phyloP scores from a whole-genome alignment of 2,329 filamentous ascomycete genomes.

The Clonostachys solani region DNA sequence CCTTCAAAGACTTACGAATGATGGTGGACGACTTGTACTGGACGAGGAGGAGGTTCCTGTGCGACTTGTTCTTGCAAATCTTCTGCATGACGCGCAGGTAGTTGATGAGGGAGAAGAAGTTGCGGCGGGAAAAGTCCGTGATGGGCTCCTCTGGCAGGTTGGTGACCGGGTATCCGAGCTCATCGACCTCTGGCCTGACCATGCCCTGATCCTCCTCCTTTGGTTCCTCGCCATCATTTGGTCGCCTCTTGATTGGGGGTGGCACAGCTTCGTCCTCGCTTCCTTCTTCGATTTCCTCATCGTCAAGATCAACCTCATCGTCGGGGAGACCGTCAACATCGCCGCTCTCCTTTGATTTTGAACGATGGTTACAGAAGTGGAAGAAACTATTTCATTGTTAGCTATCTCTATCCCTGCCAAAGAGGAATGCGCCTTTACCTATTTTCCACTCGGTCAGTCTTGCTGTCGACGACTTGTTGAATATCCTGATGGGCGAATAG shows the following conservation, averaged over 20 bases:
- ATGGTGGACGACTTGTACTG: slow-evolving; percentile 95
- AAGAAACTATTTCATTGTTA: slow-evolving; percentile 66
- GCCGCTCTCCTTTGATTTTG: slow-evolving; percentile 33
- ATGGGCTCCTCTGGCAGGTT: slow-evolving; percentile 72
- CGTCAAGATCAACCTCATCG: slow-evolving; percentile 23
- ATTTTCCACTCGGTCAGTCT: slow-evolving; percentile 75
- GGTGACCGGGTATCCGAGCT: slow-evolving; percentile 76
- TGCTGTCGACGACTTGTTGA: slow-evolving; percentile 82
- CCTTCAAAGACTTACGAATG: slow-evolving; percentile 84
- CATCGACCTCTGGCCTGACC: slow-evolving; percentile 66
- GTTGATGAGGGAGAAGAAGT: slow-evolving; percentile 94
- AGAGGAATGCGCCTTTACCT: slow-evolving; percentile 47
- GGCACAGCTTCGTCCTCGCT: slow-evolving; percentile 77
- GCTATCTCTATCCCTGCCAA: not conserved
- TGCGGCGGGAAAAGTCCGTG: slow-evolving; percentile 86
- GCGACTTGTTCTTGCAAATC: slow-evolving; percentile 91
- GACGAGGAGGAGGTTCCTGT: slow-evolving; percentile 88
- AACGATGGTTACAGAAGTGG: slow-evolving; percentile 76
- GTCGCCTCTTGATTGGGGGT: slow-evolving; percentile 69
- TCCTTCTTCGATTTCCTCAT: slow-evolving; percentile 31
- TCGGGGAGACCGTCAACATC: slow-evolving; percentile 12
- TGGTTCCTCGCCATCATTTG: not conserved
- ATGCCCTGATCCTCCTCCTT: slow-evolving; percentile 26
- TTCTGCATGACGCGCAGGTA: slow-evolving; percentile 96
- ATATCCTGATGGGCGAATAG: slow-evolving; percentile 93